These are phyloP conservation scores for Camellia oleifera DNA, from an alignment of 179 eudicot genomes.

Conservation along the genomic window DNA sequence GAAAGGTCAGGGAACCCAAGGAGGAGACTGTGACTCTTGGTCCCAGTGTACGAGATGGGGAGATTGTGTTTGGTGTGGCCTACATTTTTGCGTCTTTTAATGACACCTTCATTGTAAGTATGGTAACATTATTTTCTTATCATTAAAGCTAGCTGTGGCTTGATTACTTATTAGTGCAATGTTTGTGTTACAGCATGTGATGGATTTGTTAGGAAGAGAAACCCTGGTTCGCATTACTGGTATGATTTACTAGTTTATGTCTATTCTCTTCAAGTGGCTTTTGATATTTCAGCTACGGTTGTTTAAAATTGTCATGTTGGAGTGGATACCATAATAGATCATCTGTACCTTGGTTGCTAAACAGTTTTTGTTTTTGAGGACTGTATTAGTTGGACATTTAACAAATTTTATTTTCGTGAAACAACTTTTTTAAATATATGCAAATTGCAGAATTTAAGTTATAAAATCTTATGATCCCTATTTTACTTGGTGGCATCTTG, in stretches of 20 bases:
- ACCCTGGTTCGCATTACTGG: slow-evolving; percentile 60
- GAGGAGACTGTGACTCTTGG: slow-evolving; percentile 78
- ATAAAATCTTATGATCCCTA: too few relatives aligned
- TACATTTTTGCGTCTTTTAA: slow-evolving; percentile 90
- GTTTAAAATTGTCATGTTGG: background rate
- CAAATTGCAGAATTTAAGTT: too few relatives aligned
- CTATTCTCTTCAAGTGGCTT: background rate
- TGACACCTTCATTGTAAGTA: slow-evolving; percentile 85
- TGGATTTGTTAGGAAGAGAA: slow-evolving; percentile 23
- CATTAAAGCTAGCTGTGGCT: background rate
- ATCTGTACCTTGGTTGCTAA: too few relatives aligned
- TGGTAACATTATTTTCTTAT: background rate
- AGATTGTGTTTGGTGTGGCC: slow-evolving; percentile 79
- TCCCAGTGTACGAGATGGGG: slow-evolving; percentile 65
- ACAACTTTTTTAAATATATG: too few relatives aligned
- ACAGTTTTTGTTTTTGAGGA: background rate
- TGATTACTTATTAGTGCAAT: background rate
- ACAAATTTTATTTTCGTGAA: background rate
- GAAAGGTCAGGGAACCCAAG: slow-evolving; percentile 83
- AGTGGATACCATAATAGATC: background rate
- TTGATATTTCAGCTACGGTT: background rate
- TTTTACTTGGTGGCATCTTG: background rate
- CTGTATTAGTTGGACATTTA: background rate
- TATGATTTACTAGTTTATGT: background rate
- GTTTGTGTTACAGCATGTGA: slow-evolving; percentile 45